A percentile compares a stretch with the other conserved stretches of the same genome.
phyloP scores from a whole-genome alignment of 352 stramenopile genomes.

The Globisporangium ultimum region DNA sequence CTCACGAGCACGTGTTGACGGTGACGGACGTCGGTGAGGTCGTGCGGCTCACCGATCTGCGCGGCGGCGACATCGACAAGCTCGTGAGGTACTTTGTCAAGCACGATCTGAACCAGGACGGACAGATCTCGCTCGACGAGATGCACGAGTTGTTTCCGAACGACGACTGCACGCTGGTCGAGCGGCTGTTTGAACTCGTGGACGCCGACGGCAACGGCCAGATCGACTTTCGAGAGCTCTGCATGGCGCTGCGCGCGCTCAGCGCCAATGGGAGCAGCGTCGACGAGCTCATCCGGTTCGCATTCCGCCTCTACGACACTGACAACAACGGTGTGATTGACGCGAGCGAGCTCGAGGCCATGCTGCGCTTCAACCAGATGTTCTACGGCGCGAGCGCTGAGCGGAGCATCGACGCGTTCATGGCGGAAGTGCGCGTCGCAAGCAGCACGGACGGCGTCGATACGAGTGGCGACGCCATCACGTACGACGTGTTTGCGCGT shows the following conservation, averaged over 20 bases:
- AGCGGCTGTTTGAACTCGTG: slow-evolving; percentile 56
- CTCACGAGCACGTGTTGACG: slow-evolving; percentile 50
- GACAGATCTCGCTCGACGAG: slow-evolving; percentile 63
- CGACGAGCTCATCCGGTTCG: slow-evolving; percentile 46
- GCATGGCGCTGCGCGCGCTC: slow-evolving; percentile 48
- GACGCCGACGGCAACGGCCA: slow-evolving; percentile 55
- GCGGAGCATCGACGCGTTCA: slow-evolving; percentile 19
- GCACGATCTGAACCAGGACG: slow-evolving; percentile 55
- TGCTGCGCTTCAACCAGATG: slow-evolving; percentile 43
- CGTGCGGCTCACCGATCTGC: slow-evolving; percentile 40
- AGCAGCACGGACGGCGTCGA: too few species aligned
- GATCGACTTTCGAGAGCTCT: slow-evolving; percentile 76
- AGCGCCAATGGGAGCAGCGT: slow-evolving; percentile 35
- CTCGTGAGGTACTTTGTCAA: slow-evolving; percentile 60
- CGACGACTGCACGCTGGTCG: slow-evolving; percentile 46
- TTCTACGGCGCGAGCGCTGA: slow-evolving; percentile 41
- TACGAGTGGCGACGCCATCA: slow-evolving; percentile 15
- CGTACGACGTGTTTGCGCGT: slow-evolving; percentile 37
- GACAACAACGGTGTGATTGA: slow-evolving; percentile 60
- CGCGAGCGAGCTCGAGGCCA: slow-evolving; percentile 34
- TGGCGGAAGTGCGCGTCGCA: slow-evolving; percentile 22
- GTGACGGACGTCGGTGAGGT: slow-evolving; percentile 58
- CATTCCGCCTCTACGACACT: slow-evolving; percentile 61
- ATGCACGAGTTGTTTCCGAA: slow-evolving; percentile 42
- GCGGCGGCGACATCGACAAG: slow-evolving; percentile 35